Conservation (phyloP, 345 rosid species). For the Hibiscus mutabilis region DNA sequence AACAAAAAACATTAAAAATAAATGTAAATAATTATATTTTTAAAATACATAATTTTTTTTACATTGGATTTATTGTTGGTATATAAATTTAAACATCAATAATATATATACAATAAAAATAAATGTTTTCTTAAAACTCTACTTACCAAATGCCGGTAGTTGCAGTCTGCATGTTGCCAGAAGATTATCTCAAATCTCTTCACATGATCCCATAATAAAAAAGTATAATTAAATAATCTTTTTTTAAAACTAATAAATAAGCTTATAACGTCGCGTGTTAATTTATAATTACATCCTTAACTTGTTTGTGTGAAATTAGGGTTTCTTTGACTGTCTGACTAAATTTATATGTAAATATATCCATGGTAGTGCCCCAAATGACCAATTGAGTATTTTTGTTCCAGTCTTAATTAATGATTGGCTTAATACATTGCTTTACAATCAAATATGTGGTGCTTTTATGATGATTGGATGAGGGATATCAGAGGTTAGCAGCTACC, state of each 20-base stretch:
- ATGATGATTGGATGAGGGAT: not conserved
- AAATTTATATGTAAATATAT: not conserved
- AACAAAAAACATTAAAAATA: no score
- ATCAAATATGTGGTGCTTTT: not conserved
- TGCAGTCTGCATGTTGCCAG: conserved; percentile 1
- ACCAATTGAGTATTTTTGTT: not conserved
- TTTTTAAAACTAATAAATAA: not conserved
- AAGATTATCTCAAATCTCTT: conserved; percentile 6
- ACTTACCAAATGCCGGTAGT: not conserved
- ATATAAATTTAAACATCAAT: no score
- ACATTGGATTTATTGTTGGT: no score
- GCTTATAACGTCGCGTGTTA: not conserved
- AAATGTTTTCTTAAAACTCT: no score
- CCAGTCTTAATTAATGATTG: not conserved
- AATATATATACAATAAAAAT: no score
- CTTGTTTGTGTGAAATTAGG: not conserved
- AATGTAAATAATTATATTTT: no score
- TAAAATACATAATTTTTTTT: no score
- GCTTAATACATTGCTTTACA: not conserved
- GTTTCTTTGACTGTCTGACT: not conserved
- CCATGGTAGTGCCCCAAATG: no score
- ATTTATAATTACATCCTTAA: not conserved
- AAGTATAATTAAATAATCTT: not conserved
- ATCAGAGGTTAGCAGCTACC: not conserved
- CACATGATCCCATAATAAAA: conserved; percentile 13